Percentiles rank a stretch among this genome's conserved stretches.
Conservation (phyloP, 495 filamentous ascomycete genomes). For the Penicillium robsamsonii region DNA sequence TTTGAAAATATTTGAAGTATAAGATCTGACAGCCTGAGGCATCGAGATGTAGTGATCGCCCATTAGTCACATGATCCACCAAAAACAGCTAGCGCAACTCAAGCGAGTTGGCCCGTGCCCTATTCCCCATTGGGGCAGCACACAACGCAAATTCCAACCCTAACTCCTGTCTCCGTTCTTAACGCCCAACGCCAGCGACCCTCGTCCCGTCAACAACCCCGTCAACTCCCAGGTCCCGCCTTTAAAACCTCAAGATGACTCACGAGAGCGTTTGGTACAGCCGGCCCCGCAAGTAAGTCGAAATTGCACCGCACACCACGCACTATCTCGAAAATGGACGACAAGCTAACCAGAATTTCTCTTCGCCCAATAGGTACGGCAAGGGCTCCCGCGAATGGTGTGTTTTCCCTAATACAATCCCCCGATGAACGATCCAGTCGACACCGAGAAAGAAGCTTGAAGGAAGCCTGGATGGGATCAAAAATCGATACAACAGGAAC, state of each 20-base stretch:
- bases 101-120: constrained; percentile 42
- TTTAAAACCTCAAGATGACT: constrained; percentile 70
- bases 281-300: constrained; percentile 79
- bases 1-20: constrained; percentile 6
- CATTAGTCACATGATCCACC: constrained; percentile 15
- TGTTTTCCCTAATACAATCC: constrained; percentile 21
- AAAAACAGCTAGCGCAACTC: constrained; percentile 29
- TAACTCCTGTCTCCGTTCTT: constrained; percentile 34
- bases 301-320: constrained; percentile 9
- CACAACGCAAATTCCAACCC: constrained; percentile 43
- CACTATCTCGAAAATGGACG: constrained; percentile 7
- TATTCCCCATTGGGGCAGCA: constrained; percentile 35
- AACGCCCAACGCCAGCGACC: constrained; percentile 44
- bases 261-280: constrained; percentile 99
- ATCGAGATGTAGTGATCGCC: constrained; percentile 11
- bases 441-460: constrained; percentile 6
- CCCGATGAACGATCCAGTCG: constrained; percentile 16
- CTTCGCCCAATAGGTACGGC: constrained; percentile 53
- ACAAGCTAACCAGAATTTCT: constrained; percentile 18
- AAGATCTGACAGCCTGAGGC: constrained; percentile 10
- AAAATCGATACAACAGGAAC: constrained; percentile 12
- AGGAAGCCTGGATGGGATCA: constrained; percentile 5
- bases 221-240: constrained; percentile 38
- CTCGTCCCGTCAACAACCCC: constrained; percentile 38
- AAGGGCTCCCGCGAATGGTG: constrained; percentile 93